These are phyloP conservation scores for Cryptococcus jaspeensis DNA, from an alignment of 1,284 basidiomycete species.

Conservation along the genomic window DNA sequence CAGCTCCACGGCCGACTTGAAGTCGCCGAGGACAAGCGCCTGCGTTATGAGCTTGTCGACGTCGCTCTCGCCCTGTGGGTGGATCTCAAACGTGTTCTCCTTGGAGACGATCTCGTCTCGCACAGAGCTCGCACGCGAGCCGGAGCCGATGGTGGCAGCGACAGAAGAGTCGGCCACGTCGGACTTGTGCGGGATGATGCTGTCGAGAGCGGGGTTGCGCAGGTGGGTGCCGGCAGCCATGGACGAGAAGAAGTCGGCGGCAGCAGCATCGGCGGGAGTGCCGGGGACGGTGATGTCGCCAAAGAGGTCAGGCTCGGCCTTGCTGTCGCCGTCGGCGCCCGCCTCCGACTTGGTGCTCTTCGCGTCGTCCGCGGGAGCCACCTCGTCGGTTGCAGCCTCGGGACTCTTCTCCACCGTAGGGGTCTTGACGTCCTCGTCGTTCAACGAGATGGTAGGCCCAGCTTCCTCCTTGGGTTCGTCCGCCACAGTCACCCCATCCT, in stretches of 20 bases:
- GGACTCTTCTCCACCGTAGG: conserved; percentile 13
- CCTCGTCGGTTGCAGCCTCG: conserved; percentile 9
- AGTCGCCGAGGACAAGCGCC: conserved; percentile 91
- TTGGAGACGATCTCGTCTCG: conserved; percentile 64
- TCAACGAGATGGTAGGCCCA: background rate
- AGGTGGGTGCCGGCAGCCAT: conserved; percentile 58
- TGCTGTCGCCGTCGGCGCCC: conserved; percentile 31
- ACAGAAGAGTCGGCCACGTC: conserved; percentile 80
- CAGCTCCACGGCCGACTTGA: conserved; percentile 85
- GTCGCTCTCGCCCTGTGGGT: conserved; percentile 83
- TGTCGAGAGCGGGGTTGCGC: conserved; percentile 60
- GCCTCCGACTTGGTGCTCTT: conserved; percentile 4
- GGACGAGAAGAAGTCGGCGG: conserved; percentile 80
- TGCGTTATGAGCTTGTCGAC: conserved; percentile 87
- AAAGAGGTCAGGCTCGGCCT: conserved; percentile 77
- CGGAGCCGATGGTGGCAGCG: conserved; percentile 68
- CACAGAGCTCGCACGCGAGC: conserved; percentile 69
- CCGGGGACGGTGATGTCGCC: conserved; percentile 54
- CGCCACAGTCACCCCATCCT: conserved; percentile 11
- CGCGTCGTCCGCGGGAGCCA: background rate
- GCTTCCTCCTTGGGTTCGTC: conserved; percentile 5
- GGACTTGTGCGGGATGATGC: conserved; percentile 73
- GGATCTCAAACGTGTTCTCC: conserved; percentile 82
- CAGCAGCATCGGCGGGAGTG: conserved; percentile 58
- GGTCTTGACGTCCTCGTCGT: conserved; percentile 15